Base-by-base conservation (phyloP, 495 filamentous ascomycete genomes). In the Amorphotheca resinae region DNA sequence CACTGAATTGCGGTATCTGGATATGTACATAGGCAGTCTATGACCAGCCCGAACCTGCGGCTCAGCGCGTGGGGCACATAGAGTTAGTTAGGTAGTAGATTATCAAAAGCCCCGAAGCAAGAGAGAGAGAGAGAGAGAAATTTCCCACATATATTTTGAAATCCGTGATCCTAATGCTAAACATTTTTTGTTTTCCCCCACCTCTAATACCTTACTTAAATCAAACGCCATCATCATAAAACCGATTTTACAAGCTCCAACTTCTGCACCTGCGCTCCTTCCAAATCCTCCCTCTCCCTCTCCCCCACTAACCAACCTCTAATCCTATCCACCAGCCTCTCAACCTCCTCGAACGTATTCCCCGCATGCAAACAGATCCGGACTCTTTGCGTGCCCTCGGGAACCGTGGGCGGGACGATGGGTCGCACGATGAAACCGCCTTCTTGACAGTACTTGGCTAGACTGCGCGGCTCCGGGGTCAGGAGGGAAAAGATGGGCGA, bases 401-500 rank as follows among this genome's bases (percentile, higher is more conserved):
- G 67, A 6, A 73, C 60, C 12, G 23, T 31, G 1, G 42, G 42
- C 4, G 18, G 33, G 7, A 15, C 23, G 0, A 67, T 66, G 0
- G 69, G 66, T 38, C 37, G 21, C 22, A 77, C 67, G 51, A 72
- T 64, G 46, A 66, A 72, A 0, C 71, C 68, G 3, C 45, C 52
- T 3, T 48, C 39, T 48, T 76, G 73, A 47, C 72, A 75, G 43
- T 68, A 56, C 23, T 46, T 52, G 3, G 74, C 72, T n/a, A 78
- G 55, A 31, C 46, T 59, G 15, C 68, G 58, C 17, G 73, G 72
- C 11, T 64, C 51, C 2, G 53, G 42, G 1, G 69, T 70, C 22
- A 67, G 54, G 20, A 67, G 36, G 0, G 66, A 57, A 33, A 68
- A 62, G 32, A 69, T 62, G 3, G 66, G 63, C 0, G 64, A 62